phyloP scores from a whole-genome alignment of 2,329 filamentous ascomycete genomes.

The Fusarium metavorans region DNA sequence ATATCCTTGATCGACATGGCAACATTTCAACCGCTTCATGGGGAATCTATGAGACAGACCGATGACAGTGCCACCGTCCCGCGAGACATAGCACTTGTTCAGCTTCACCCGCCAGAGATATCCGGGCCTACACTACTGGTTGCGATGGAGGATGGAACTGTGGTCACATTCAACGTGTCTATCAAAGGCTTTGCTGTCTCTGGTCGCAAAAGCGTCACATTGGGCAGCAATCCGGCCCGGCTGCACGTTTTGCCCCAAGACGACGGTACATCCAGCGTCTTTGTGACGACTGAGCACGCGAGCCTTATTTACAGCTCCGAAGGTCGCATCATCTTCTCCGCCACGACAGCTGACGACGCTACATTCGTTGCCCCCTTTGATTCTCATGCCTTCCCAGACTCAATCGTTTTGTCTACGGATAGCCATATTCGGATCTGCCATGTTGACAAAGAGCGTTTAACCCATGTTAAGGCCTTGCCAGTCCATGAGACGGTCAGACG shows the following conservation, averaged over 20 bases:
- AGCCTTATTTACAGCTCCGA: conserved; percentile 93
- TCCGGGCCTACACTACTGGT: conserved; percentile 82
- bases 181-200: conserved; percentile 71
- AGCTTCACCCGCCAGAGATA: conserved; percentile 73
- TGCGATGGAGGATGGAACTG: conserved; percentile 91
- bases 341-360: conserved; percentile 89
- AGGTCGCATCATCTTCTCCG: conserved; percentile 89
- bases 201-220: conserved; percentile 81
- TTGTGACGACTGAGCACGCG: conserved; percentile 93
- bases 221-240: conserved; percentile 87
- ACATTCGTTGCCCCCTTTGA: conserved; percentile 87
- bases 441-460: conserved; percentile 87
- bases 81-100: conserved; percentile 82
- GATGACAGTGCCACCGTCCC: conserved; percentile 82
- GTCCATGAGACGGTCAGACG: conserved; percentile 87
- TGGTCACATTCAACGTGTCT: conserved; percentile 84
- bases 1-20: conserved; percentile 79
- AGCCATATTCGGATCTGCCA: conserved; percentile 81
- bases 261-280: conserved; percentile 80
- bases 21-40: conserved; percentile 74
- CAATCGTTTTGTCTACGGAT: conserved; percentile 84
- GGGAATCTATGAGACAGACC: conserved; percentile 69
- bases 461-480: conserved; percentile 84
- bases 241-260: conserved; percentile 81
- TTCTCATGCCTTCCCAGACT: conserved; percentile 81